phyloP scores from a whole-genome alignment of 108 stramenopile genomes.

The Discostella stelligeroides region DNA sequence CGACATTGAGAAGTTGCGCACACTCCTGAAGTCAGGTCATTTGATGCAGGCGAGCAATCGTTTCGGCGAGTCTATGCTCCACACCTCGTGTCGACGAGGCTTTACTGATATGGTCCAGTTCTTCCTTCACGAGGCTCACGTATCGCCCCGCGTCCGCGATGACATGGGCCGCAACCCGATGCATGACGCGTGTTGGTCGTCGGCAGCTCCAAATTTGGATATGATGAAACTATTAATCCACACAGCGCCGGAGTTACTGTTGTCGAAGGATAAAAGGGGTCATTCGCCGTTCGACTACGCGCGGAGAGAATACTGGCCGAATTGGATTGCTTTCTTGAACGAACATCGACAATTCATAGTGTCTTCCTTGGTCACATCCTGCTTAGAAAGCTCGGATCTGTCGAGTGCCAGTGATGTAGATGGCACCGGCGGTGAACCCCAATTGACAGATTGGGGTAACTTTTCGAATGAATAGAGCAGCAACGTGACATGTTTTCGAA shows the following conservation, averaged over 20 bases:
- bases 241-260: constrained; percentile 56
- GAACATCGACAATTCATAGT: constrained; percentile 47
- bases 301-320: constrained; percentile 65
- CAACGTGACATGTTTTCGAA: too few species aligned
- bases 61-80: constrained; percentile 77
- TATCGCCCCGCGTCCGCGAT: constrained; percentile 54
- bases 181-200: constrained; percentile 81
- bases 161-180: constrained; percentile 77
- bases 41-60: constrained; percentile 67
- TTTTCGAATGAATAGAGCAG: too few species aligned
- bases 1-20: constrained; percentile 58
- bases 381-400: constrained; percentile 24
- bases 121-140: constrained; percentile 58
- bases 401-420: not conserved
- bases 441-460: not conserved
- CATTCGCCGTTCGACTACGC: constrained; percentile 83
- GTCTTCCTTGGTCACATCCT: constrained; percentile 28
- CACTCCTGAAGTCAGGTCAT: constrained; percentile 52
- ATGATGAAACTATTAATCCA: constrained; percentile 37
- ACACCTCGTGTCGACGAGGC: constrained; percentile 76
- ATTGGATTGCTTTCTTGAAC: constrained; percentile 48
- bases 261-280: constrained; percentile 70
- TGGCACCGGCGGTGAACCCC: not conserved
- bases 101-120: constrained; percentile 52
- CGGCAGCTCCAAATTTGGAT: constrained; percentile 36